Evolutionary conservation across 495 filamentous ascomycete species (phyloP), one percentile per base, ranked within the genome.

Genomic region (Hypoxylon crocopeplum): DNA sequence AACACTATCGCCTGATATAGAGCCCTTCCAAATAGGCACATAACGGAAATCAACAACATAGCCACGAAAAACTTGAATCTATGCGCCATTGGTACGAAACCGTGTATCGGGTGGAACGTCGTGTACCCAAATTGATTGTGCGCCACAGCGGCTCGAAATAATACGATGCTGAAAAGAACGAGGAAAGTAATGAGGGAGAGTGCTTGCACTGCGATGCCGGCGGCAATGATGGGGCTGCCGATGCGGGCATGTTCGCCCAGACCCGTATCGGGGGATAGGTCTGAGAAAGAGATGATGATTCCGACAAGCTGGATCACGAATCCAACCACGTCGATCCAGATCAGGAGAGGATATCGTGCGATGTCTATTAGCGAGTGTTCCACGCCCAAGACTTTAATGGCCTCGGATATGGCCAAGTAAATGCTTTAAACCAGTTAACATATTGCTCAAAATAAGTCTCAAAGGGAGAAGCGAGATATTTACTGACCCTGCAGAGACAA

Each of bases 21-120:
- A 21, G 22, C 24, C 29, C 62, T 60, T 25, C 19, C 56, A n/a
- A 60, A 51, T 33, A 65, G 21, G 15, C 55, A 59, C 33, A 60
- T 56, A 10, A 40, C 20, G 6, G 62, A 65, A 20, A 60, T 2
- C 38, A 65, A 30, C 22, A 65, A 2, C 56, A 65, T 56, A 5
- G 56, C 56, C 21, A 65, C 21, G 40, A 65, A 59, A 16, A 65
- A 56, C 39, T 65, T 65, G 47, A 65, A 65, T 38, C 56, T 50
- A 8, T 60, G 46, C 11, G 62, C 56, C 39, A 65, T 60, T 0
- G 62, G 56, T 11, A 65, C 39, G 13, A 49, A 65, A n/a, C 62
- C 62, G 20, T 65, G 56, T 16, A 36, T 13, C 13, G 56, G 56
- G 17, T 65, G 56, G 32, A 65, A 65, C n/a, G 62, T 65, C 36